Base-by-base conservation (phyloP, 306 rosid species). In the Mimosa pudica region DNA sequence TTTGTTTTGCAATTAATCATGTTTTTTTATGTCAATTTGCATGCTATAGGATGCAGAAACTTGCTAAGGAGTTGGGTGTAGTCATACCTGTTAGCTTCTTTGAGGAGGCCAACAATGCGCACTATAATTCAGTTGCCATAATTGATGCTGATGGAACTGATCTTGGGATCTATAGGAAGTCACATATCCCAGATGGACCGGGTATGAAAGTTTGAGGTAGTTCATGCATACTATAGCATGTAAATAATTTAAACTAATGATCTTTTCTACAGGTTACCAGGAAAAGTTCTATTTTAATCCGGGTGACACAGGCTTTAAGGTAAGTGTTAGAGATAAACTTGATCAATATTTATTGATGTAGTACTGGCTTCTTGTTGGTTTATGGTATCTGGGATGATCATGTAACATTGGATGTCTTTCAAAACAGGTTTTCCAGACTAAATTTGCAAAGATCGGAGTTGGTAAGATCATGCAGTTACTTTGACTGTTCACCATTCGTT, bases 281-380 rank as follows among this genome's bases (percentile, higher is more conserved):
- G 98, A 95, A 86, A 95, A 95, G 85, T 95, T 92, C 90, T 95
- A 95, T 88, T 95, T 95, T 82, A 95, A 91, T 84, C 97, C 91
- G 0, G 98, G 98, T 61, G 98, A 95, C 85, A 95, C 98, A 76
- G 98, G 98, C 81, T 95, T 95, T 77, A 95, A 95, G 97, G 98
- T 92, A 61, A 63, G 86, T 82, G 72, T 79, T 38, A 79, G 13
- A 55, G 41, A 72, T 80, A 68, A 79, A 63, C 72, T 54, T 20
- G 14, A 58, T 42, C 58, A 20, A 61, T 61, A 51, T 79, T 7
- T 78, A 36, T 71, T 71, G 64, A 67, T 48, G 62, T 66, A 24
- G 30, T 65, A n/a, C n/a, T 65, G 62, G 63, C 46, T 77, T 79
- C 18, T 77, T 78, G 58, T 55, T 69, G 52, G 57, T 42, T 54